Percentiles rank a stretch among this genome's conserved stretches.
Evolutionary conservation across 2,329 filamentous ascomycete species (phyloP).

Genomic region (Colletotrichum lindemuthianum): DNA sequence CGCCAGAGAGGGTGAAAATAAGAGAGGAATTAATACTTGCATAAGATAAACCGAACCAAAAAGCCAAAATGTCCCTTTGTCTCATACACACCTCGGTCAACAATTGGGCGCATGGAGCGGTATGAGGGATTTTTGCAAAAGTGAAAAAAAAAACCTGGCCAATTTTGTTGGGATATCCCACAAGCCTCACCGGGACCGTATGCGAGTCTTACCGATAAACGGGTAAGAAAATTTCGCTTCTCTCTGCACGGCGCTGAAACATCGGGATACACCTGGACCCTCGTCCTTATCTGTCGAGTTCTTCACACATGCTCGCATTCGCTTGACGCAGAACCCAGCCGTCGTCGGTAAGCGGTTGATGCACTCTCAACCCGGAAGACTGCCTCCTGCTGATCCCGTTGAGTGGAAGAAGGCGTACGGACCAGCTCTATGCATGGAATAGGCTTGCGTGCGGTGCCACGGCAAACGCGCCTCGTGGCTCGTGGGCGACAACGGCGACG

Average conservation of each 20-base stretch:
- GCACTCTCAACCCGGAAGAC: conserved; percentile 17
- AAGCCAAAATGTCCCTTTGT: conserved; percentile 1
- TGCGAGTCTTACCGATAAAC: too few relatives aligned
- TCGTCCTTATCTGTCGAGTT: neutral
- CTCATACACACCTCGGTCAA: conserved; percentile 20
- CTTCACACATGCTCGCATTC: neutral
- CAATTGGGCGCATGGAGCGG: conserved; percentile 13
- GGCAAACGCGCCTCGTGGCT: conserved; percentile 29
- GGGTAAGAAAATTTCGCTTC: too few relatives aligned
- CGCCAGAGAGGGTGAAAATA: too few relatives aligned
- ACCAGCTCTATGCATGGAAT: conserved; percentile 18
- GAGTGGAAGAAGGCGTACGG: conserved; percentile 24
- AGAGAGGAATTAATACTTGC: too few relatives aligned
- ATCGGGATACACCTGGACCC: too few relatives aligned
- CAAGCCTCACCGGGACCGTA: too few relatives aligned
- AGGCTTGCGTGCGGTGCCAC: conserved; percentile 34
- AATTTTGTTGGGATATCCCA: conserved; percentile 15
- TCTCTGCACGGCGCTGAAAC: neutral
- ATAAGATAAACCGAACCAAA: neutral
- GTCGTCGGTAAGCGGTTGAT: conserved; percentile 16
- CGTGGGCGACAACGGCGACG: conserved; percentile 14
- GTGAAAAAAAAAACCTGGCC: conserved; percentile 5
- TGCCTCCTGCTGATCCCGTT: conserved; percentile 34
- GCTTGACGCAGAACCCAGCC: conserved; percentile 7
- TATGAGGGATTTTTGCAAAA: too few relatives aligned